Evolutionary conservation across 805 yeast genomes (phyloP).

Genomic region (Candida stauntonica): DNA sequence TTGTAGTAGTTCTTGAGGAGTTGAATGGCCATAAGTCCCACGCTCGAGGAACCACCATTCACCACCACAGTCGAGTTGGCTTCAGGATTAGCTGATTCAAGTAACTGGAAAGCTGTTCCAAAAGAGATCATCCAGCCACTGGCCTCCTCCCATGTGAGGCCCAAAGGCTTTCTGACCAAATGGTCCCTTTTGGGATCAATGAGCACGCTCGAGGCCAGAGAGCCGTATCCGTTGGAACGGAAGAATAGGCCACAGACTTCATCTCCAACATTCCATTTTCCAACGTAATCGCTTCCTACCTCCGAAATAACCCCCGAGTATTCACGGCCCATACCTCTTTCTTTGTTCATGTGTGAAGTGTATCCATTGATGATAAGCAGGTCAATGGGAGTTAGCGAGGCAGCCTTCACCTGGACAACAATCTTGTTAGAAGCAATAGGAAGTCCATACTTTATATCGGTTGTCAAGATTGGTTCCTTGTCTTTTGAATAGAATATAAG

Average conservation of each 20-base stretch:
- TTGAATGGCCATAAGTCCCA: slow-evolving; percentile 61
- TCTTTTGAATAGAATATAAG: slow-evolving; percentile 37
- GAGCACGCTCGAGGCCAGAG: slow-evolving; percentile 52
- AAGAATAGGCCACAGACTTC: slow-evolving; percentile 58
- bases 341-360: slow-evolving; percentile 44
- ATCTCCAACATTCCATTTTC: slow-evolving; percentile 49
- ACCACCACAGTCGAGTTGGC: slow-evolving; percentile 40
- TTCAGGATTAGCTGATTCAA: slow-evolving; percentile 32
- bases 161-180: slow-evolving; percentile 42
- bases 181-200: slow-evolving; percentile 50
- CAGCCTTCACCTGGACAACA: slow-evolving; percentile 54
- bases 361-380: slow-evolving; percentile 55
- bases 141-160: slow-evolving; percentile 48
- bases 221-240: slow-evolving; percentile 51
- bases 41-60: slow-evolving; percentile 76
- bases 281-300: slow-evolving; percentile 42
- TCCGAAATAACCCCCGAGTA: slow-evolving; percentile 56
- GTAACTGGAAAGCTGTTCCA: slow-evolving; percentile 54
- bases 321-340: slow-evolving; percentile 68
- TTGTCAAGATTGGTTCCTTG: slow-evolving; percentile 41
- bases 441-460: slow-evolving; percentile 45
- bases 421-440: slow-evolving; percentile 43
- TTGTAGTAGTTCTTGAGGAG: slow-evolving; percentile 48
- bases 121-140: slow-evolving; percentile 60
- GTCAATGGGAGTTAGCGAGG: slow-evolving; percentile 65